Conservation (phyloP, 2,329 filamentous ascomycete species). For the Colletotrichum tofieldiae region DNA sequence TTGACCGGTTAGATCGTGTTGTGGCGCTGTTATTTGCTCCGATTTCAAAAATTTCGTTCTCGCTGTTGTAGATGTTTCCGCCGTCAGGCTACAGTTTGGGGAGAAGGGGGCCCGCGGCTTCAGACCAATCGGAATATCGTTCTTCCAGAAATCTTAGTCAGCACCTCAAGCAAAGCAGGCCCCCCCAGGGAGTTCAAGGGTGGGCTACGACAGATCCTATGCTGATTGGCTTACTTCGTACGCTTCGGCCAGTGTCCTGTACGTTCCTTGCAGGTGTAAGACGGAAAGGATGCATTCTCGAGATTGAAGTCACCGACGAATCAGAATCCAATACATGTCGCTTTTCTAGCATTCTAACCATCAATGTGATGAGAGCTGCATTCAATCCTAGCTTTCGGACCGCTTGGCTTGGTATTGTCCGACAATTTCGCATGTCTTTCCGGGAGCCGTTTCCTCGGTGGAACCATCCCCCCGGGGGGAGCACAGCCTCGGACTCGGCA, state of each 20-base stretch:
- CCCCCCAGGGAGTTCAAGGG: background rate
- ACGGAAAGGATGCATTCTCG: conserved; percentile 21
- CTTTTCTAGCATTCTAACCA: background rate
- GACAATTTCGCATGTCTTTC: conserved; percentile 11
- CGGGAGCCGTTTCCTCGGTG: conserved; percentile 34
- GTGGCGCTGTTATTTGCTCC: too few relatives aligned
- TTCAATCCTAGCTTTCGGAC: background rate
- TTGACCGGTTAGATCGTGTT: too few relatives aligned
- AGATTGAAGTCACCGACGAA: background rate
- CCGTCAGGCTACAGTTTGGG: conserved; percentile 22
- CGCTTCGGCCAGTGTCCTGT: background rate
- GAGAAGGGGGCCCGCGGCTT: background rate
- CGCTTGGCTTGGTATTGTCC: conserved; percentile 17
- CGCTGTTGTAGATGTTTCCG: too few relatives aligned
- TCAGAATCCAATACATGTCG: background rate
- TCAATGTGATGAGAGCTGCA: background rate
- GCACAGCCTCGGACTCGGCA: background rate
- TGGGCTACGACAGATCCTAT: background rate
- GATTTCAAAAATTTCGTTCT: too few relatives aligned
- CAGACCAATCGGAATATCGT: background rate
- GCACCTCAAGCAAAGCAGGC: background rate
- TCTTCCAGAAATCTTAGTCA: background rate
- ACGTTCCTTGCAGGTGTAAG: conserved; percentile 4
- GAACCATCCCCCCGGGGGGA: conserved; percentile 36
- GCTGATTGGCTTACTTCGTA: background rate